These are phyloP conservation scores for Ceratocystis papillata DNA, from an alignment of 2,329 filamentous ascomycete genomes.

Conservation along the genomic window DNA sequence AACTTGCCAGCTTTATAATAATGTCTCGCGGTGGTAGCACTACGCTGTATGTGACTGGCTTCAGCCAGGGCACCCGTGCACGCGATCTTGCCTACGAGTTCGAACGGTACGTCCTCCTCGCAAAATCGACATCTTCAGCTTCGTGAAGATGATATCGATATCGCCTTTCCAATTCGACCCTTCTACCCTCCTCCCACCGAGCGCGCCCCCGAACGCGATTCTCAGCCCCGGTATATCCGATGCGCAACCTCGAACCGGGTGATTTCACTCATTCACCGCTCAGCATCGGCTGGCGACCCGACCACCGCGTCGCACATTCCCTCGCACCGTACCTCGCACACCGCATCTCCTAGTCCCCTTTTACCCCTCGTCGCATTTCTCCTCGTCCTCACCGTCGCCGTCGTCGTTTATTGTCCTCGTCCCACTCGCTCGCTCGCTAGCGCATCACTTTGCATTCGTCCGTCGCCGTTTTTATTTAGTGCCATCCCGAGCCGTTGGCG, in stretches of 20 bases:
- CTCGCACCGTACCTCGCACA: constrained; percentile 4
- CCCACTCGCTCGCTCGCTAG: constrained; percentile 1
- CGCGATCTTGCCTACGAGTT: constrained; percentile 99
- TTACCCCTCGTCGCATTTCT: constrained; percentile 8
- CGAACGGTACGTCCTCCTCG: constrained; percentile 80
- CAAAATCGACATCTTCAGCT: constrained; percentile 15
- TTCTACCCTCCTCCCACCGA: constrained; percentile 14
- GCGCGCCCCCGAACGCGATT: constrained; percentile 1
- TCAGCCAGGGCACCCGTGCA: constrained; percentile 95
- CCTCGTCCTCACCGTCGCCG: constrained; percentile 9
- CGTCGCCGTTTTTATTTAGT: constrained; percentile 14
- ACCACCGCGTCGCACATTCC: constrained; percentile 12
- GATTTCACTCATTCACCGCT: constrained; percentile 6
- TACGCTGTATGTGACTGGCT: constrained; percentile 97
- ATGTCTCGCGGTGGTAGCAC: constrained; percentile 83
- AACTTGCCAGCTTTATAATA: constrained; percentile 28
- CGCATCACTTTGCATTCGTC: constrained; percentile 12
- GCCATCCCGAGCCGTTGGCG: constrained; percentile 12
- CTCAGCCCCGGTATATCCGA: constrained; percentile 11
- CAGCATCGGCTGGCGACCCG: constrained; percentile 10
- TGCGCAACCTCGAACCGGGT: constrained; percentile 8
- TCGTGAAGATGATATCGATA: constrained; percentile 18
- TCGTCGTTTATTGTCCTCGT: constrained; percentile 14
- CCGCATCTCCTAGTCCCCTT: constrained; percentile 2
- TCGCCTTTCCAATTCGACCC: constrained; percentile 15